Evolutionary conservation across 495 filamentous ascomycete species (phyloP).

Genomic region (Neurospora cerealis): DNA sequence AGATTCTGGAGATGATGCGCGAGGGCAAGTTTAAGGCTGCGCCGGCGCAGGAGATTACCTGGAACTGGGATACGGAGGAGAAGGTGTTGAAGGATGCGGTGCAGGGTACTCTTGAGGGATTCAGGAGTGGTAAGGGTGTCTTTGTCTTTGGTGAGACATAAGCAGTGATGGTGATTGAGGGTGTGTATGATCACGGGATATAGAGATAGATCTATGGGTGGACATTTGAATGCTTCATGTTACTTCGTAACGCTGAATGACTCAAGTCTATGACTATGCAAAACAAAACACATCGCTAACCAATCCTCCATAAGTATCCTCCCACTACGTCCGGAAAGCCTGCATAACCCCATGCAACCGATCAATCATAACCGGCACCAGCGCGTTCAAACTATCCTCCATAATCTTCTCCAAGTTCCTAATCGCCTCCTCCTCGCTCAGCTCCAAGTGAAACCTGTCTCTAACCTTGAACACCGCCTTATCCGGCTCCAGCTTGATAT

Average conservation of each 20-base stretch:
- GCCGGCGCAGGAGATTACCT: conserved; percentile 66
- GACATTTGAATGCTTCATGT: background rate
- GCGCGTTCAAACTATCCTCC: conserved; percentile 75
- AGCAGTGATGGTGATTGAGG: background rate
- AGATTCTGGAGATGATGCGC: conserved; percentile 66
- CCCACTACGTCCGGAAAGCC: conserved; percentile 61
- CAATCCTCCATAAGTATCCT: background rate
- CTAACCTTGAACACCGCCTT: conserved; percentile 90
- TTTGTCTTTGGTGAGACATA: conserved; percentile 60
- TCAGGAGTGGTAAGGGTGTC: conserved; percentile 75
- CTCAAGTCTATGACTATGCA: background rate
- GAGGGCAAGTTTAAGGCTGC: conserved; percentile 71
- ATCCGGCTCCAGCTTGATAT: conserved; percentile 84
- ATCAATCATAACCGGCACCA: conserved; percentile 91
- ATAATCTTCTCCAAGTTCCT: conserved; percentile 78
- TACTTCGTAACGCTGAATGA: background rate
- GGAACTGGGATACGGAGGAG: conserved; percentile 71
- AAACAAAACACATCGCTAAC: background rate
- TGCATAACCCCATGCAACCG: conserved; percentile 88
- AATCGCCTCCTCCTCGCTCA: conserved; percentile 90
- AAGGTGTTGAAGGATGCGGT: conserved; percentile 55
- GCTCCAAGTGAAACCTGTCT: conserved; percentile 85
- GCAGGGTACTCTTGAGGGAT: conserved; percentile 75
- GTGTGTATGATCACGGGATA: background rate
- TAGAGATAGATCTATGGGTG: background rate